Percentiles rank a stretch among this genome's conserved stretches.
Conservation (phyloP, 352 stramenopile species). For the Globisporangium splendens region DNA sequence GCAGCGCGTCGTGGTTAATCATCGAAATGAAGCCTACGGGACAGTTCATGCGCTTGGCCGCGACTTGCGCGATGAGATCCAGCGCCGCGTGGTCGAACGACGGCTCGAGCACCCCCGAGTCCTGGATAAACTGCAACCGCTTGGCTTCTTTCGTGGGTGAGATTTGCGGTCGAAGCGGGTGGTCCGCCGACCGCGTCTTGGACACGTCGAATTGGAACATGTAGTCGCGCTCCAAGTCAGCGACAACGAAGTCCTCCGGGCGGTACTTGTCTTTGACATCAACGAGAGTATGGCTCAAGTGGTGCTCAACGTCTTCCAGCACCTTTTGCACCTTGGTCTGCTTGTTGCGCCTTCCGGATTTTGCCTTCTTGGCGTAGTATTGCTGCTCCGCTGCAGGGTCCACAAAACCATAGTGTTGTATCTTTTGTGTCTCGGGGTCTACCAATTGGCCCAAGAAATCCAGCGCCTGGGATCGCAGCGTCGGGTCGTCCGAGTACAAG, state of each 20-base stretch:
- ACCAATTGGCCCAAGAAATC: conserved; percentile 26
- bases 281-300: no score
- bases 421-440: no score
- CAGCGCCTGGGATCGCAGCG: conserved; percentile 30
- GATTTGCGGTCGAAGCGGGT: conserved; percentile 41
- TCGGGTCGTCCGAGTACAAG: conserved; percentile 38
- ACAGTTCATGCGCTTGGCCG: no score
- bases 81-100: conserved; percentile 49
- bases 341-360: neutral
- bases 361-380: conserved; percentile 4
- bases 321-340: neutral
- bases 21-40: conserved; percentile 61
- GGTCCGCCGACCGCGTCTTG: conserved; percentile 29
- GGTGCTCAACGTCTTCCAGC: no score
- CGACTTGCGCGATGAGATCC: conserved; percentile 51
- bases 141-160: conserved; percentile 30
- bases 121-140: conserved; percentile 41
- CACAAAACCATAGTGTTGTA: conserved; percentile 21
- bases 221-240: conserved; percentile 31
- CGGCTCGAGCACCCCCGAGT: conserved; percentile 35
- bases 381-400: conserved; percentile 11
- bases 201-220: conserved; percentile 34
- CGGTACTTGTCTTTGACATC: no score
- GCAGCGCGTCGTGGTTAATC: conserved; percentile 46
- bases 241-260: no score